A percentile compares a stretch with the other conserved stretches of the same genome.
These are phyloP conservation scores for Penicillium longicatenatum DNA, from an alignment of 495 filamentous ascomycete genomes.

Conservation along the genomic window DNA sequence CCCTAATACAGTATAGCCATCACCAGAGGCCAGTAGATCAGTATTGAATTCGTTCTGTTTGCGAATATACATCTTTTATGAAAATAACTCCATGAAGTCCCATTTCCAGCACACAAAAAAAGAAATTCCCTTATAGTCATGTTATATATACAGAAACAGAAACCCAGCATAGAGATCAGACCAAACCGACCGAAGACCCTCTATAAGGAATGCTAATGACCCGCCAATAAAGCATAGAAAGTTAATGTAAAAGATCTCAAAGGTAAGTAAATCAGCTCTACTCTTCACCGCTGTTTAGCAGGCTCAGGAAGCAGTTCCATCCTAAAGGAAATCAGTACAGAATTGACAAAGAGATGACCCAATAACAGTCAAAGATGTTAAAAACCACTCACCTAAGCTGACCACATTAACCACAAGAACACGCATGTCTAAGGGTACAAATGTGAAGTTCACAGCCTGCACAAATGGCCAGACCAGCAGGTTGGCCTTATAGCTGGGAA, in stretches of 20 bases:
- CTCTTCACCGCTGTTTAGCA: slow-evolving; percentile 65
- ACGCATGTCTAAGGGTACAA: slow-evolving; percentile 83
- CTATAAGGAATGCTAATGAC: slow-evolving; percentile 7
- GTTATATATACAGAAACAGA: not conserved
- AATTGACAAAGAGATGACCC: not conserved
- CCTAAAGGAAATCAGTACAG: slow-evolving; percentile 53
- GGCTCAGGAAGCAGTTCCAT: slow-evolving; percentile 96
- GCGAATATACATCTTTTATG: not conserved
- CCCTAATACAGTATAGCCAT: slow-evolving; percentile 7
- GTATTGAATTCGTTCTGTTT: not conserved
- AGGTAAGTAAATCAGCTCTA: slow-evolving; percentile 8
- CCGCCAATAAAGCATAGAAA: not conserved
- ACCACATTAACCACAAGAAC: slow-evolving; percentile 89
- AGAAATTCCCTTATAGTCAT: not conserved
- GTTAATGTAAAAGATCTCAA: not conserved
- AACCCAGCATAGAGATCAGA: not conserved
- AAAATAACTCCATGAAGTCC: not conserved
- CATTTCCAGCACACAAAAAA: not conserved
- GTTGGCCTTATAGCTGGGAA: slow-evolving; percentile 73
- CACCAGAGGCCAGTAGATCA: not conserved
- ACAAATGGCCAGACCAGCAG: slow-evolving; percentile 93
- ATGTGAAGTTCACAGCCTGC: slow-evolving; percentile 86
- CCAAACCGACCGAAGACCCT: not conserved
- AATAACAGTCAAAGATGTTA: not conserved
- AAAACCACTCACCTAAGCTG: slow-evolving; percentile 59